Evolutionary conservation across 164 flowering plant species (phyloP).

Genomic region (Tetracentron sinense): DNA sequence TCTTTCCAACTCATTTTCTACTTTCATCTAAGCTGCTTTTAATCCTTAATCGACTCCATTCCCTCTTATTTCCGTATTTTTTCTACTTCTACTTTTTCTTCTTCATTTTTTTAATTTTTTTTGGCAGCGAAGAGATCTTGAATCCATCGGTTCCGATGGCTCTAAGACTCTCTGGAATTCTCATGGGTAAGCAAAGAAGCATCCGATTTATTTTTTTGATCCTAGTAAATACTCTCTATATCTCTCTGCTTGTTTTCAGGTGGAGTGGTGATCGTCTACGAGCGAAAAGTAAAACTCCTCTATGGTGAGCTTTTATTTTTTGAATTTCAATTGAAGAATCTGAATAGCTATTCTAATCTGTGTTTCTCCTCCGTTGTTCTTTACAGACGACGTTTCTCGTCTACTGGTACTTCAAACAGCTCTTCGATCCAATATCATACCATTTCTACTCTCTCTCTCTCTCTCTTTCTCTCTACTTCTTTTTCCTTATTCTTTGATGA

Average conservation of each 20-base stretch:
- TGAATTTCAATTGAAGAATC: background rate
- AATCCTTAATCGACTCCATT: too few relatives aligned
- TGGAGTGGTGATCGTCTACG: slow-evolving; percentile 88
- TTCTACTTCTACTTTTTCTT: too few relatives aligned
- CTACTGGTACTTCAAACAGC: slow-evolving; percentile 50
- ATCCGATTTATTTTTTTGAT: background rate
- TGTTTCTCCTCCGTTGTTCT: slow-evolving; percentile 5
- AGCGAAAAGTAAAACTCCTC: slow-evolving; percentile 84
- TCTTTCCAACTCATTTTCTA: background rate
- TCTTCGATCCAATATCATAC: background rate
- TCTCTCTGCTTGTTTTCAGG: slow-evolving; percentile 33
- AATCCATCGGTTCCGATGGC: slow-evolving; percentile 95
- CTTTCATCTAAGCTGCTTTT: too few relatives aligned
- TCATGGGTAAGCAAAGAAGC: slow-evolving; percentile 92
- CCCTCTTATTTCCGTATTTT: too few relatives aligned
- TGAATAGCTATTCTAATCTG: background rate
- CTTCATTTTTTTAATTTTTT: too few relatives aligned
- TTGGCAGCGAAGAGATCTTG: slow-evolving; percentile 79
- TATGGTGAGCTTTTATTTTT: slow-evolving; percentile 44
- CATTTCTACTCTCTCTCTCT: background rate
- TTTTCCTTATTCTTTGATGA: background rate
- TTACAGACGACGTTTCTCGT: slow-evolving; percentile 72
- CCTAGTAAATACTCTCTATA: background rate
- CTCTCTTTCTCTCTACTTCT: background rate
- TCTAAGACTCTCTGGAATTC: slow-evolving; percentile 87